These are phyloP conservation scores for Pleurotus platypus DNA, from an alignment of 768 basidiomycete genomes.

Conservation along the genomic window DNA sequence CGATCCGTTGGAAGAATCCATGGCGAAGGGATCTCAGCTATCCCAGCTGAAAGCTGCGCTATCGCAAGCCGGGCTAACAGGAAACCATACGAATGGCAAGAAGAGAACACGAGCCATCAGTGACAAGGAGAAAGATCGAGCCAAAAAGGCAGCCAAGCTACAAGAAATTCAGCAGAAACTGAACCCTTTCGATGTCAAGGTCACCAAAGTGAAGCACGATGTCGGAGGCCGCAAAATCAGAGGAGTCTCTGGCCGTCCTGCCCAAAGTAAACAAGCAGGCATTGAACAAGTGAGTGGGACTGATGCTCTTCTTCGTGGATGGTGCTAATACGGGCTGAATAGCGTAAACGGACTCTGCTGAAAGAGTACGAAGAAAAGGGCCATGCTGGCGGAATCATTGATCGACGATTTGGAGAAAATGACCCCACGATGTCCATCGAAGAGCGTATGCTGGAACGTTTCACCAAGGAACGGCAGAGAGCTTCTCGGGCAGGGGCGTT, in stretches of 20 bases:
- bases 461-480: conserved; percentile 85
- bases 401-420: conserved; percentile 95
- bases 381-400: conserved; percentile 84
- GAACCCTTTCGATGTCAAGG: conserved; percentile 93
- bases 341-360: conserved; percentile 86
- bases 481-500: conserved; percentile 71
- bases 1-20: conserved; percentile 19
- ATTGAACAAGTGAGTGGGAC: conserved; percentile 69
- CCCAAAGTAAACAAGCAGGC: conserved; percentile 86
- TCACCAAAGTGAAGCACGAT: conserved; percentile 90
- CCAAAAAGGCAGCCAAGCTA: conserved; percentile 71
- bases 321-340: conserved; percentile 34
- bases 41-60: conserved; percentile 87
- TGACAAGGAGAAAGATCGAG: conserved; percentile 70
- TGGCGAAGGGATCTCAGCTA: conserved; percentile 88
- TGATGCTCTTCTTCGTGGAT: not conserved
- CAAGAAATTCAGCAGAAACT: conserved; percentile 80
- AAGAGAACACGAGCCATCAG: conserved; percentile 66
- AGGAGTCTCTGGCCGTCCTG: conserved; percentile 79
- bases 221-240: conserved; percentile 87
- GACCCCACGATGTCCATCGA: conserved; percentile 90
- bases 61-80: conserved; percentile 72
- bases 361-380: conserved; percentile 84
- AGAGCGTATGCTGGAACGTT: conserved; percentile 95
- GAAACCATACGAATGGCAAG: conserved; percentile 51